Evolutionary conservation across 1,284 basidiomycete genomes (phyloP).

Genomic region (Salmacisia buchloeana): DNA sequence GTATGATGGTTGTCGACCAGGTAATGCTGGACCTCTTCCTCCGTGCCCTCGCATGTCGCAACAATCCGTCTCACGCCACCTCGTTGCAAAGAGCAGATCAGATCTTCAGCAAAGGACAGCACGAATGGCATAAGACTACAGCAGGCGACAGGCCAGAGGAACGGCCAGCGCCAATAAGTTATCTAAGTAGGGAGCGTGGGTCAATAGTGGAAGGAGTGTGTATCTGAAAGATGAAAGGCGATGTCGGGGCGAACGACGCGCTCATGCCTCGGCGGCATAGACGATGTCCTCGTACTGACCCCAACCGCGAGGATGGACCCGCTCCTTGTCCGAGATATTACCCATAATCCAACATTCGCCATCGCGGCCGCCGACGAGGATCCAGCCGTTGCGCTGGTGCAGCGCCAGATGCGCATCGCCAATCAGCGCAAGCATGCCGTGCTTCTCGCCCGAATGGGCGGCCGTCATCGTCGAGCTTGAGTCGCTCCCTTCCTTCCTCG

Average conservation of each 20-base stretch:
- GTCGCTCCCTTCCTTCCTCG: background rate
- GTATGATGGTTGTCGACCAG: too few relatives aligned
- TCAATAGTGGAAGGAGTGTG: too few relatives aligned
- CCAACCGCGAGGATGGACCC: background rate
- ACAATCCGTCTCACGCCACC: too few relatives aligned
- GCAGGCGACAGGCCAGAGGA: too few relatives aligned
- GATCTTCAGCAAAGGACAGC: background rate
- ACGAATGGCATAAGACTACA: background rate
- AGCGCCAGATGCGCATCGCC: background rate
- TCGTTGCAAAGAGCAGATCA: too few relatives aligned
- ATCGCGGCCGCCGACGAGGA: background rate
- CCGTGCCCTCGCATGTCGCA: too few relatives aligned
- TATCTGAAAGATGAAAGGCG: too few relatives aligned
- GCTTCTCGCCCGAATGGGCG: background rate
- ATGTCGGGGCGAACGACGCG: too few relatives aligned
- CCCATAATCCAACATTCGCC: slow-evolving; percentile 4
- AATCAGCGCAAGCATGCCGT: background rate
- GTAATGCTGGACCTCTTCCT: too few relatives aligned
- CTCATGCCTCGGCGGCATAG: too few relatives aligned
- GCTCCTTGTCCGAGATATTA: background rate
- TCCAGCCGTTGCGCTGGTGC: slow-evolving; percentile 1
- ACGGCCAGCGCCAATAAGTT: too few relatives aligned
- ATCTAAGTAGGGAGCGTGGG: background rate
- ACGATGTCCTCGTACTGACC: background rate
- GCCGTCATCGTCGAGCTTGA: slow-evolving; percentile 5